These are phyloP conservation scores for Neurospora sp. DNA, from an alignment of 495 filamentous ascomycete genomes.

Conservation along the genomic window DNA sequence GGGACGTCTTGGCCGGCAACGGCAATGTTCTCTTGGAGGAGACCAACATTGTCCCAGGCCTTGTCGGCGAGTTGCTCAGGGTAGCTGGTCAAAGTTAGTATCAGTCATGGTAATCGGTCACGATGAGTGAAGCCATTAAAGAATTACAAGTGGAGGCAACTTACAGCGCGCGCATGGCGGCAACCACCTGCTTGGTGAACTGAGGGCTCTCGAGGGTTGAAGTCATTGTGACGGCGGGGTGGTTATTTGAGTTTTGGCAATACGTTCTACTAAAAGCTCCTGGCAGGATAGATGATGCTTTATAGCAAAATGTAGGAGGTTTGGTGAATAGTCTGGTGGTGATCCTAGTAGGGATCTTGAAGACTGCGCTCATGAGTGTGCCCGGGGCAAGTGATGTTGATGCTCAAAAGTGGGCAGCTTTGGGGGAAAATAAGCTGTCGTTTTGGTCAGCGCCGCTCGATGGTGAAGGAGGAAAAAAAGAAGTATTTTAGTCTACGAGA, in stretches of 20 bases:
- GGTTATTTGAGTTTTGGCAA: neutral
- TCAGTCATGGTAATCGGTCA: neutral
- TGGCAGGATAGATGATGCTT: neutral
- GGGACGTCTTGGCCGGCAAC: neutral
- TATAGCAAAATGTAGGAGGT: neutral
- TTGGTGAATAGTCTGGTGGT: neutral
- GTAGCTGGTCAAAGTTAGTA: slow-evolving; percentile 45
- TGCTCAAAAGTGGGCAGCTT: neutral
- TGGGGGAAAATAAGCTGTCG: neutral
- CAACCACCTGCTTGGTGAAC: slow-evolving; percentile 70
- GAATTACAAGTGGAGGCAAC: slow-evolving; percentile 17
- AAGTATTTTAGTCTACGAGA: too few species aligned
- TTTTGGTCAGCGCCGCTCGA: neutral
- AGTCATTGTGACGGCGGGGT: slow-evolving; percentile 10
- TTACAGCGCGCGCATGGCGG: slow-evolving; percentile 73
- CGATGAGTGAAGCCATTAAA: neutral
- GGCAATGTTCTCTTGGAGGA: slow-evolving; percentile 26
- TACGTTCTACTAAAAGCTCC: neutral
- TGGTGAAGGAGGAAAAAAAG: too few species aligned
- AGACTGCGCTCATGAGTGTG: neutral
- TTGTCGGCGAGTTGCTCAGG: slow-evolving; percentile 81
- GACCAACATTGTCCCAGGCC: slow-evolving; percentile 76
- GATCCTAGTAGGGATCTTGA: neutral
- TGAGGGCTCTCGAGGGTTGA: slow-evolving; percentile 25
- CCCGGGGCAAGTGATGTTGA: neutral